Evolutionary conservation across 352 stramenopile genomes (phyloP).

Genomic region (Pythium aquatile): DNA sequence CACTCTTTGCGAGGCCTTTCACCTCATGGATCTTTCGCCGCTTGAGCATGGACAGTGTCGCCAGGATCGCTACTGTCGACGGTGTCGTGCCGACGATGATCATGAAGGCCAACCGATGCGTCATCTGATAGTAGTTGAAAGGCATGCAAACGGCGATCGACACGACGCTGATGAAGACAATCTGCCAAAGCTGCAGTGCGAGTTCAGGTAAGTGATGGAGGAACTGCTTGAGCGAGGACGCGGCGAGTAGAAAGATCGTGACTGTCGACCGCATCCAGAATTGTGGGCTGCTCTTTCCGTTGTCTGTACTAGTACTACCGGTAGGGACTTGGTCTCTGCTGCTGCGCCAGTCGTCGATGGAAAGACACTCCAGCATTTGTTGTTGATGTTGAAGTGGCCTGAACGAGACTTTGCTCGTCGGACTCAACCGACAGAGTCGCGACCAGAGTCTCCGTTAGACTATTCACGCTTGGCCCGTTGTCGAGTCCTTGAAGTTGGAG

Average conservation of each 20-base stretch:
- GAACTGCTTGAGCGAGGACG: conserved; percentile 1
- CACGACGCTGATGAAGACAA: neutral
- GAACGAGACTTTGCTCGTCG: too few relatives aligned
- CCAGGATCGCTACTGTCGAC: conserved; percentile 26
- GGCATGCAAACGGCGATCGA: neutral
- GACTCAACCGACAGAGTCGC: too few relatives aligned
- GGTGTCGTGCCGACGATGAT: conserved; percentile 31
- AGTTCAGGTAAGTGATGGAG: conserved; percentile 1
- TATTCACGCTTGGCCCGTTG: neutral
- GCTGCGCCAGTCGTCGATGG: too few relatives aligned
- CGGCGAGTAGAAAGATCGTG: neutral
- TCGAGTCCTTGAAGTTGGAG: neutral
- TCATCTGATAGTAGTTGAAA: neutral
- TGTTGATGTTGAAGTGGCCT: too few relatives aligned
- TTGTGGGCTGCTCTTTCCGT: neutral
- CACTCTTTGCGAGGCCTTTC: neutral
- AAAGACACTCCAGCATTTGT: too few relatives aligned
- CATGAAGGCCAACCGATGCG: conserved; percentile 42
- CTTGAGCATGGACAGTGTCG: neutral
- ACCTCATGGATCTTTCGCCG: neutral
- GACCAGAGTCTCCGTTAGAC: neutral
- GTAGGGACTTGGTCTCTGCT: too few relatives aligned
- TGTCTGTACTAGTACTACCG: too few relatives aligned
- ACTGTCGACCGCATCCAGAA: conserved; percentile 6
- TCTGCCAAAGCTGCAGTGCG: neutral